These are phyloP conservation scores for Prunus mira DNA, from an alignment of 306 rosid genomes.

Conservation along the genomic window DNA sequence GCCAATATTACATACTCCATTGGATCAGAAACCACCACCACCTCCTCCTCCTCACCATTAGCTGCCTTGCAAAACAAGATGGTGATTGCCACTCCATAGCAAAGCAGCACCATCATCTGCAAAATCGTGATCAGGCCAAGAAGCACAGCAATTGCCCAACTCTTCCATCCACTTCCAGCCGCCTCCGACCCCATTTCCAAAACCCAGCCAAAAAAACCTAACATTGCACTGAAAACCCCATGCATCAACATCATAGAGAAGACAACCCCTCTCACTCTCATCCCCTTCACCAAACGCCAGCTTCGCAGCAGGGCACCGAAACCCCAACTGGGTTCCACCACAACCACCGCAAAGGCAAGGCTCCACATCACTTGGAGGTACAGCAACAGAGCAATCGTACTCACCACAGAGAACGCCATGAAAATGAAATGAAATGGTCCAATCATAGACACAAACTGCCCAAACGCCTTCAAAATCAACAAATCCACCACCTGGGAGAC, in stretches of 20 bases:
- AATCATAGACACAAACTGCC: background rate
- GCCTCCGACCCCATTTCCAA: background rate
- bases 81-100: background rate
- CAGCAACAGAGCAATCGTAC: background rate
- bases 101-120: background rate
- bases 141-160: background rate
- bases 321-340: background rate
- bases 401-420: background rate
- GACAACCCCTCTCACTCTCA: background rate
- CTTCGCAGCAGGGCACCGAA: background rate
- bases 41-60: background rate
- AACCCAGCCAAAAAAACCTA: background rate
- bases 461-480: slow-evolving; percentile 4
- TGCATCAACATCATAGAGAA: background rate
- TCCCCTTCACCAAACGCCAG: background rate
- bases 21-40: background rate
- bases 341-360: slow-evolving; percentile 22
- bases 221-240: background rate
- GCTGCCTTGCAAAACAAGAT: background rate
- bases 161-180: background rate
- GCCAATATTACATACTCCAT: background rate
- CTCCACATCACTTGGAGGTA: slow-evolving; percentile 42
- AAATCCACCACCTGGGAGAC: slow-evolving; percentile 8
- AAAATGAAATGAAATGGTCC: background rate
- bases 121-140: background rate